A percentile compares a stretch with the other conserved stretches of the same genome.
phyloP scores from a whole-genome alignment of 306 rosid species.

The Prunus mongolica region DNA sequence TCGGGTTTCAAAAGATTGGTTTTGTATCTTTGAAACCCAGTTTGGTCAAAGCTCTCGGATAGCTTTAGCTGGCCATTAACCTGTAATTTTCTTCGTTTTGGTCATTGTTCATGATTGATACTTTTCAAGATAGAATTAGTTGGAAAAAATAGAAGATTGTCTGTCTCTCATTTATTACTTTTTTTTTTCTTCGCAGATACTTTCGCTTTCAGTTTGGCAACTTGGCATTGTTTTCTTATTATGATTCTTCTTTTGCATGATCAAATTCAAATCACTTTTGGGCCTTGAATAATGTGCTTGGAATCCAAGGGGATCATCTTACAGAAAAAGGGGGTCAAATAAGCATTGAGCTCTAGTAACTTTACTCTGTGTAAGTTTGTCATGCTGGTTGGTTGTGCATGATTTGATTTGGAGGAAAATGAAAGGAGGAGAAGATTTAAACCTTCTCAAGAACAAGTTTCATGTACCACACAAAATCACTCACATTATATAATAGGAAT shows the following conservation, averaged over 20 bases:
- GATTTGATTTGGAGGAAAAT: neutral
- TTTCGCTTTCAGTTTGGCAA: slow-evolving; percentile 32
- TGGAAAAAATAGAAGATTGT: slow-evolving; percentile 30
- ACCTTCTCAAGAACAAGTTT: neutral
- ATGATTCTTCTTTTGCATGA: slow-evolving; percentile 35
- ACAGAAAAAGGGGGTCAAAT: neutral
- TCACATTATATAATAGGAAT: neutral
- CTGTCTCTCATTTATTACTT: slow-evolving; percentile 15
- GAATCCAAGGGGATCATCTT: slow-evolving; percentile 49
- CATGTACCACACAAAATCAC: neutral
- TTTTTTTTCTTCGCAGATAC: slow-evolving; percentile 10
- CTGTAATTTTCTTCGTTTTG: slow-evolving; percentile 21
- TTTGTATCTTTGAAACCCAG: slow-evolving; percentile 67
- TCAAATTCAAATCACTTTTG: slow-evolving; percentile 12
- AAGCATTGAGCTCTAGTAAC: too few species aligned
- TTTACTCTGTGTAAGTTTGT: too few species aligned
- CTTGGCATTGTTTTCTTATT: slow-evolving; percentile 3
- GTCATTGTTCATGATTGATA: slow-evolving; percentile 38
- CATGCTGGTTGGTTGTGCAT: slow-evolving; percentile 7
- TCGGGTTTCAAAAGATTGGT: slow-evolving; percentile 63
- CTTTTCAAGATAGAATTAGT: slow-evolving; percentile 32
- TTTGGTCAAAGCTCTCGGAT: slow-evolving; percentile 53
- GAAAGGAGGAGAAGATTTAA: too few species aligned
- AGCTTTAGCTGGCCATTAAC: slow-evolving; percentile 44
- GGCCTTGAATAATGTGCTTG: slow-evolving; percentile 28